Evolutionary conservation across 1,139 yeast species (phyloP), one percentile per base, ranked within the genome.

Genomic region (Taiozyma sp.): DNA sequence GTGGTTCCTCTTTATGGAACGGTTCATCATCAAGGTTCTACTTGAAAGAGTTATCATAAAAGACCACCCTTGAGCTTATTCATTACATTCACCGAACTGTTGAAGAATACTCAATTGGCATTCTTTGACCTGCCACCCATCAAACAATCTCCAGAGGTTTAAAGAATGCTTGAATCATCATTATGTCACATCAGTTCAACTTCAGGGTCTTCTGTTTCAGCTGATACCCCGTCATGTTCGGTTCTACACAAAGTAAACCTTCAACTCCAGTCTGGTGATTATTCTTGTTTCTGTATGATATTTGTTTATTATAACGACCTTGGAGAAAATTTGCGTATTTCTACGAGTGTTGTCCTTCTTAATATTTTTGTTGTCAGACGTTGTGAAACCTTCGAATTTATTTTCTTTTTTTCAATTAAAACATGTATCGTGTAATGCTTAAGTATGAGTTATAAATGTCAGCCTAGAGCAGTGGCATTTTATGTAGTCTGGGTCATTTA

Each of bases 21-120:
- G 74, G 70, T 19, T 92, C 50, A 84, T 91, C 52, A 79, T 91
- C 4, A 78, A 99, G 57, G 95, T 88, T 14, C 70, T 93, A 49
- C 70, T 95, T 57, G 99, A 93, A 70, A 81, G 98, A 65, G 80
- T 90, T 51, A 76, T 91, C 53, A 93, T 57, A 84, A 86, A 69
- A 87, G 93, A 63, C 99, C 98, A 93, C 68, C 97, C 97, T 58
- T 93, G 98, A 98, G 99, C 98, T 14, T 76, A 93, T 48, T 93
- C 56, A 83, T 90, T 49, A 85, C 96, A 3, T 87, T 92, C 63
- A 83, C 91, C 5, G 93, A 89, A 65, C 73, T 93, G 59, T 71
- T 93, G 59, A 84, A 83, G 66, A 83, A 84, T 63, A 77, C 81
- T 22, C 84, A 80, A 55, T 80, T 83, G 60, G 81, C 84, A 48